These are phyloP conservation scores for Fagus crenata DNA, from an alignment of 306 rosid species.

Conservation along the genomic window DNA sequence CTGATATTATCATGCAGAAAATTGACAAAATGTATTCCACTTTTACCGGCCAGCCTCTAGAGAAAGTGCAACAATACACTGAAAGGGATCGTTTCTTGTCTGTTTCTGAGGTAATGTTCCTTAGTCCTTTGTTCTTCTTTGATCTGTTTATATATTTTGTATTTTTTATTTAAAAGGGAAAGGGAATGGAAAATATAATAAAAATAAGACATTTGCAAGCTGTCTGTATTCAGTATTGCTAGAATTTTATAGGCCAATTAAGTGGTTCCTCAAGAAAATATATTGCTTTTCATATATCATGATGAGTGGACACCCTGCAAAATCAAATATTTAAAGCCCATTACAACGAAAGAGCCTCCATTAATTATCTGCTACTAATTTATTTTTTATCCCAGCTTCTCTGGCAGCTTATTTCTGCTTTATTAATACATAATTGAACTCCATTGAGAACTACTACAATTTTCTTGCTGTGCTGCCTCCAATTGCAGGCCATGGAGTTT, in stretches of 20 bases:
- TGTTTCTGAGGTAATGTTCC: conserved; percentile 67
- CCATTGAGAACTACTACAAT: conserved; percentile 4
- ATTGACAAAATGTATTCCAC: conserved; percentile 82
- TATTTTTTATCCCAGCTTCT: background rate
- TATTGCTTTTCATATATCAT: background rate
- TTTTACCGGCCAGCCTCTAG: conserved; percentile 84
- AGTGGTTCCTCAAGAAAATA: background rate
- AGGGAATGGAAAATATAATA: background rate
- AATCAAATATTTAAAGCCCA: too few relatives aligned
- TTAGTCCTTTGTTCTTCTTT: background rate
- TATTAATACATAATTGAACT: background rate
- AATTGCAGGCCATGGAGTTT: conserved; percentile 85
- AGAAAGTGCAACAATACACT: conserved; percentile 83
- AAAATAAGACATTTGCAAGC: background rate
- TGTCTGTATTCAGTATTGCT: background rate
- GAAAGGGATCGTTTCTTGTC: conserved; percentile 93
- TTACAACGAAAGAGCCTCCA: background rate
- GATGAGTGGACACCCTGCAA: conserved; percentile 4
- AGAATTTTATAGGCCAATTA: background rate
- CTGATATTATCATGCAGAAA: conserved; percentile 58
- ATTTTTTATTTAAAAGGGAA: background rate
- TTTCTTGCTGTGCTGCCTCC: conserved; percentile 3
- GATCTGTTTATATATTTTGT: background rate
- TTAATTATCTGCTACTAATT: background rate
- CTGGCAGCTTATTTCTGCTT: background rate